Evolutionary conservation across 2,329 filamentous ascomycete species (phyloP), one percentile per base, ranked within the genome.

Genomic region (Nothophoma quercina): DNA sequence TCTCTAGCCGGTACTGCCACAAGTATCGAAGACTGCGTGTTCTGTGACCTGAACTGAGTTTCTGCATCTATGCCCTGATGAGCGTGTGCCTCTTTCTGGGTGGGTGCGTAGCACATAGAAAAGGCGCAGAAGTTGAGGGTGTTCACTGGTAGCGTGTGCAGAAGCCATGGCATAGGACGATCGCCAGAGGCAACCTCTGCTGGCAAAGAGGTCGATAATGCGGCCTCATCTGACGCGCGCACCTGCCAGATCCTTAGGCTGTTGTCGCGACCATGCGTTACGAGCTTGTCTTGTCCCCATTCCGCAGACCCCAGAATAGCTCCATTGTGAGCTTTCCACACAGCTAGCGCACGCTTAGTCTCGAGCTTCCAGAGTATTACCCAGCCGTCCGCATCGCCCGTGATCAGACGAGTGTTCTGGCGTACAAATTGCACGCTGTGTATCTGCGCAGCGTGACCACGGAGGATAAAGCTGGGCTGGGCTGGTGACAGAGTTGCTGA

Each of bases 41-140:
- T 16, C 2, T 22, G n/a, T 7, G 8, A 26, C 8, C 1, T 9
- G 12, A 28, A n/a, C 7, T 7, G 26, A 38, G 56, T 22, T 60
- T 44, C 12, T 45, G 23, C 68, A 2, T 32, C 8, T 15, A n/a
- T 7, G 4, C n/a, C 15, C 10, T 28, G 25, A n/a, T 45, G 51
- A 6, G 15, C 15, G 4, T 16, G 34, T 34, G 33, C 18, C n/a
- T 25, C 8, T 6, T 23, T 16, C 9, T 33, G 23, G 12, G 18
- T 9, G 22, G 50, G 19, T 13, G 55, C 49, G 41, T 60, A 43
- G 51, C 87, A 88, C 56, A 83, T 81, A 2, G 88, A 82, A 71
- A 96, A 96, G 1, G 89, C 83, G 71, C 95, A 99, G 71, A 98
- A 99, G 70, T 98, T 99, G 77, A 98, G 84, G 1, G 93, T 91